Percentiles rank a stretch among this genome's conserved stretches.
Conservation (phyloP, 306 rosid genomes). For the Abrus precatorius region DNA sequence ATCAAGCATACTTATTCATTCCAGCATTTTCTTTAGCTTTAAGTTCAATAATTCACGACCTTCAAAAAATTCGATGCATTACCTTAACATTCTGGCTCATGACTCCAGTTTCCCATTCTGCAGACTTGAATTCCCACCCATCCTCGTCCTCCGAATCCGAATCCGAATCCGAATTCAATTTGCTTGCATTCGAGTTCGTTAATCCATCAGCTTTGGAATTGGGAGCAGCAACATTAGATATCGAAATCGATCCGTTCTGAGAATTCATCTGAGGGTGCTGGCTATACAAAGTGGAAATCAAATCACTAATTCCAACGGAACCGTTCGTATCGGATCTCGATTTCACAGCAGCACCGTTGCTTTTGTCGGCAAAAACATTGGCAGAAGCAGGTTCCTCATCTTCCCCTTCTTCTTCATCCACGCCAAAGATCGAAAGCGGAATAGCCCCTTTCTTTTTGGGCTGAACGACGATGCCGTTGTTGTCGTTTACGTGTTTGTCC, state of each 20-base stretch:
- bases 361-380: slow-evolving; percentile 43
- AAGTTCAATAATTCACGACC: not conserved
- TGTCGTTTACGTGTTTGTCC: slow-evolving; percentile 34
- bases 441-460: slow-evolving; percentile 70
- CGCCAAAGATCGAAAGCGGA: slow-evolving; percentile 93
- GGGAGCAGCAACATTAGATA: slow-evolving; percentile 10
- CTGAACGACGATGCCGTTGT: slow-evolving; percentile 32
- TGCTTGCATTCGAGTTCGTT: slow-evolving; percentile 37
- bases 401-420: slow-evolving; percentile 60
- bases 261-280: slow-evolving; percentile 51
- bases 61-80: not conserved
- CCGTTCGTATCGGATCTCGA: slow-evolving; percentile 58
- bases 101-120: slow-evolving; percentile 59
- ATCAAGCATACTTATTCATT: not conserved
- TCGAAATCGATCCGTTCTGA: slow-evolving; percentile 54
- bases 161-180: slow-evolving; percentile 47
- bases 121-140: slow-evolving; percentile 97
- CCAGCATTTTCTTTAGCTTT: slow-evolving; percentile 30
- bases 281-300: slow-evolving; percentile 59
- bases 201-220: slow-evolving; percentile 34
- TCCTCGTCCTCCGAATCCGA: slow-evolving; percentile 58
- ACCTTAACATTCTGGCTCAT: slow-evolving; percentile 56
- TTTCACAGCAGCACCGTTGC: slow-evolving; percentile 44
- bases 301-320: slow-evolving; percentile 55
- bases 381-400: slow-evolving; percentile 50